These are phyloP conservation scores for Candida broadrunensis DNA, from an alignment of 805 yeast genomes.

Conservation along the genomic window DNA sequence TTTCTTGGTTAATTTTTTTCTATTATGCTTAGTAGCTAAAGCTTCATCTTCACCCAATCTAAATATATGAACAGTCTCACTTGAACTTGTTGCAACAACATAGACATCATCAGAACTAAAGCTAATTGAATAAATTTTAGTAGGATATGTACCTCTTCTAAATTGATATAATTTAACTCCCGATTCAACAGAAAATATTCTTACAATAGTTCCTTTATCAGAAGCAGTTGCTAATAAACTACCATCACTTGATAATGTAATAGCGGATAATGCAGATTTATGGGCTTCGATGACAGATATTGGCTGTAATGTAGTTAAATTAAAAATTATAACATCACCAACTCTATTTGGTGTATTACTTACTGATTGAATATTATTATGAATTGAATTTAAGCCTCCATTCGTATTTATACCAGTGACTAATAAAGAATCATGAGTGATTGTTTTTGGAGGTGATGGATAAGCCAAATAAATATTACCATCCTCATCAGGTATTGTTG, in stretches of 20 bases:
- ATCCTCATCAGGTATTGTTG: slow-evolving; percentile 30
- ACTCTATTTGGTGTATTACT: slow-evolving; percentile 43
- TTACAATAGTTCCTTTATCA: slow-evolving; percentile 81
- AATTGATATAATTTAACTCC: slow-evolving; percentile 68
- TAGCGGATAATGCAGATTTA: slow-evolving; percentile 66
- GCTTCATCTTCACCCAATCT: slow-evolving; percentile 57
- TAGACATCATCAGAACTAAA: slow-evolving; percentile 71
- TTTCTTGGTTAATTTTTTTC: slow-evolving; percentile 11
- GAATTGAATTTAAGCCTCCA: slow-evolving; percentile 38
- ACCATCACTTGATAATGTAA: slow-evolving; percentile 74
- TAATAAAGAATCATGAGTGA: slow-evolving; percentile 39
- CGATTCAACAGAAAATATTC: slow-evolving; percentile 70
- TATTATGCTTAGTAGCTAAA: slow-evolving; percentile 33
- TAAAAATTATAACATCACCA: slow-evolving; percentile 79
- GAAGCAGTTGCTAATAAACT: slow-evolving; percentile 84
- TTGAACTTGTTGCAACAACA: slow-evolving; percentile 81
- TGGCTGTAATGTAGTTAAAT: slow-evolving; percentile 70
- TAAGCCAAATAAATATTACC: slow-evolving; percentile 61
- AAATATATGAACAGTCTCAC: slow-evolving; percentile 92
- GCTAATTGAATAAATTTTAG: slow-evolving; percentile 70
- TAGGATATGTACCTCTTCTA: slow-evolving; percentile 83
- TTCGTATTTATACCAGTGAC: slow-evolving; percentile 39
- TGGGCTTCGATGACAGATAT: slow-evolving; percentile 84
- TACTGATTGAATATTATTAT: slow-evolving; percentile 38
- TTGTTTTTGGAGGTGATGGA: slow-evolving; percentile 70